Percentiles rank a stretch among this genome's conserved stretches.
Evolutionary conservation across 805 yeast species (phyloP).

Genomic region (Ogataea trehaloabstinens): DNA sequence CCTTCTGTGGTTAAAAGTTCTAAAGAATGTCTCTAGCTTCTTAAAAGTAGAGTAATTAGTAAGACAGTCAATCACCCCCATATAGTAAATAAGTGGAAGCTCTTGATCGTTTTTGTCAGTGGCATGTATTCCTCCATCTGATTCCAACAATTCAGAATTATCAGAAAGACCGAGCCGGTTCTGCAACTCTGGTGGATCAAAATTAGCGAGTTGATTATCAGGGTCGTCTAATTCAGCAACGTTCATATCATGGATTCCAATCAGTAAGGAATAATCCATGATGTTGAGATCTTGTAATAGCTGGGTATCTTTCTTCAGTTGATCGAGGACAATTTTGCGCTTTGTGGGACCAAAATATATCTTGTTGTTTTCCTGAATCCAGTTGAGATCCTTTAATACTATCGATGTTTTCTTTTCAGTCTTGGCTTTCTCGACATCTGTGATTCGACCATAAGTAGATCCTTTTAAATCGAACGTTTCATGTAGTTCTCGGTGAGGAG

Average conservation of each 20-base stretch:
- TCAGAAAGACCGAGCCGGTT: constrained; percentile 12
- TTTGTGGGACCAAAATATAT: constrained; percentile 78
- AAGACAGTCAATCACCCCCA: constrained; percentile 92
- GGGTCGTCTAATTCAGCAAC: constrained; percentile 44
- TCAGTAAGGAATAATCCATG: constrained; percentile 90
- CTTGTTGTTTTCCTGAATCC: constrained; percentile 64
- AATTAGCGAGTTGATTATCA: constrained; percentile 19
- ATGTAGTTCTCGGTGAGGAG: constrained; percentile 87
- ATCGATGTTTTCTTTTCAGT: constrained; percentile 32
- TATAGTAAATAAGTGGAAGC: constrained; percentile 68
- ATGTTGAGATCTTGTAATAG: constrained; percentile 73
- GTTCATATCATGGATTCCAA: constrained; percentile 81
- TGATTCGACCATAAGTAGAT: constrained; percentile 78
- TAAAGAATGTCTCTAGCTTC: constrained; percentile 80
- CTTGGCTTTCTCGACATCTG: constrained; percentile 35
- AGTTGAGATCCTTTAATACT: constrained; percentile 84
- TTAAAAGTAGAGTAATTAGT: constrained; percentile 77
- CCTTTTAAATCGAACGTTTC: constrained; percentile 90
- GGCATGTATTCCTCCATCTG: constrained; percentile 79
- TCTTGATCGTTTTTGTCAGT: constrained; percentile 64
- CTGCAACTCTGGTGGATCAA: constrained; percentile 24
- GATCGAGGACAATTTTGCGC: constrained; percentile 56
- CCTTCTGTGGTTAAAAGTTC: constrained; percentile 67
- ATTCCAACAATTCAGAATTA: constrained; percentile 19
- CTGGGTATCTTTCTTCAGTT: constrained; percentile 71